Base-by-base conservation (phyloP, 805 yeast species). In the Nakazawaea ambrosiae region DNA sequence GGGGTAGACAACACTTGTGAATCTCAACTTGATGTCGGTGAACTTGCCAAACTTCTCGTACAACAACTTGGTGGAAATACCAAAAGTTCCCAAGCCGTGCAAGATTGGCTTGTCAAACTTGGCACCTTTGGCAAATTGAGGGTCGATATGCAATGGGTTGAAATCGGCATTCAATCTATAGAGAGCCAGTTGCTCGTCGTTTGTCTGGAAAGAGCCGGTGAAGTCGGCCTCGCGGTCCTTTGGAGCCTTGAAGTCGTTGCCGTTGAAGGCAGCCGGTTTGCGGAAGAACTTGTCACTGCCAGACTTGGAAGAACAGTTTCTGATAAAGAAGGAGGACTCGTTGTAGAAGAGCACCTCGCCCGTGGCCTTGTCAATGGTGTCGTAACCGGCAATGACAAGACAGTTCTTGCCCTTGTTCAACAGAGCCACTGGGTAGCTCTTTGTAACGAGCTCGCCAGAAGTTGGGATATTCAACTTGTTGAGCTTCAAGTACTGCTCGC, bases 71-170 rank as follows among this genome's bases (percentile, higher is more conserved):
- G 81, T 81, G 29, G 84, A 65, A 42, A 89, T 73, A 44, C 98
- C 98, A 57, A 85, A 76, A 15, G 85, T 73, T 53, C 94, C 83
- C 61, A 90, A 72, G 30, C 98, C 98, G 63, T 90, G 98, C 47
- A 90, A 71, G 49, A 90, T 90, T 34, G 98, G 98, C 39, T 66
- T 64, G 34, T 77, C 78, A 58, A 90, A 90, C 44, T 81, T 82
- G 33, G 90, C 97, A 40, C 84, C 84, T 45, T 79, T 75, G 12
- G 97, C 97, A 61, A 89, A 82, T 22, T 58, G 68, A 15, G 97
- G 97, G 63, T 90, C 97, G 55, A 90, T 81, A 65, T 89, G 98
- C 50, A 90, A 72, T 43, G 98, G 98, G 61, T 90, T 90, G 60
- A 79, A 80, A 66, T 90, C 98, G 38, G 96, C 97, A 44, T 90